Conservation (phyloP, 768 basidiomycete species). For the Hygrophorus pudorinus region DNA sequence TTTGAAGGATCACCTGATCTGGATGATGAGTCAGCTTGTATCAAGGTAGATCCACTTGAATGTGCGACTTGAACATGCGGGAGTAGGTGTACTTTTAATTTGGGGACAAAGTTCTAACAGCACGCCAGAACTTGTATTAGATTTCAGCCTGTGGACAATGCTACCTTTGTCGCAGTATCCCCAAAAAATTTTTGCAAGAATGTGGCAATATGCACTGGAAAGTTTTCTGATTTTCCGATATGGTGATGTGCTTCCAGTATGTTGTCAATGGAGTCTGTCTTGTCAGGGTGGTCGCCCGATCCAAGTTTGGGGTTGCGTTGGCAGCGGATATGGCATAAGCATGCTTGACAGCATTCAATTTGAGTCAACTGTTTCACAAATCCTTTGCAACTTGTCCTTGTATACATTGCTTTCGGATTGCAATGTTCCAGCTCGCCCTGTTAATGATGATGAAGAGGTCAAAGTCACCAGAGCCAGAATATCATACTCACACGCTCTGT, state of each 20-base stretch:
- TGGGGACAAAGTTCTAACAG: background rate
- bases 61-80: too few relatives aligned
- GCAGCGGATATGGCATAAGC: constrained; percentile 12
- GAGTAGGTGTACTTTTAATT: too few relatives aligned
- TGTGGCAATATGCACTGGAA: constrained; percentile 5
- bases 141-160: background rate
- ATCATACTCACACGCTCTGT: background rate
- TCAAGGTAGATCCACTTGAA: too few relatives aligned
- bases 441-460: constrained; percentile 17
- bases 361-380: constrained; percentile 16
- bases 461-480: constrained; percentile 10
- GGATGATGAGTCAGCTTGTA: too few relatives aligned
- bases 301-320: constrained; percentile 10
- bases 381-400: constrained; percentile 18
- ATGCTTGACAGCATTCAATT: constrained; percentile 9
- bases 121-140: background rate
- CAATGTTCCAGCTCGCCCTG: too few relatives aligned
- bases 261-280: too few relatives aligned
- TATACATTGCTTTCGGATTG: constrained; percentile 21
- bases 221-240: constrained; percentile 14
- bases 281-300: constrained; percentile 19
- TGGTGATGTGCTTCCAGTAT: constrained; percentile 7
- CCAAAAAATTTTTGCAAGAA: constrained; percentile 11
- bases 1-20: constrained; percentile 2
- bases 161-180: constrained; percentile 11